Evolutionary conservation across 2,329 filamentous ascomycete species (phyloP).

Genomic region (Ophiosphaerella narmari): DNA sequence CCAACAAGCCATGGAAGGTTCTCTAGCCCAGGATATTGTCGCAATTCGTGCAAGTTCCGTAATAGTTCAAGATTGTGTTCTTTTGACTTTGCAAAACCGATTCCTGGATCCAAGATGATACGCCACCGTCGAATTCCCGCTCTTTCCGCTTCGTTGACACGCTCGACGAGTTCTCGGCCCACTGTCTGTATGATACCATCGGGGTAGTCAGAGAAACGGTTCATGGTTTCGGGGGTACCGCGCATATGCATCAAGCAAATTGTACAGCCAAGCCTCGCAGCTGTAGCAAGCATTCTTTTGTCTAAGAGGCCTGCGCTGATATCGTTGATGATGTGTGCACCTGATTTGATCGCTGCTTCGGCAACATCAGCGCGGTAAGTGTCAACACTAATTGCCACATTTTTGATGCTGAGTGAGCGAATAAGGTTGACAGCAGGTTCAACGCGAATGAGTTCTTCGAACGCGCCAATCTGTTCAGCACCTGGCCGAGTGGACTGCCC

Average conservation of each 20-base stretch:
- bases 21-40: slow-evolving; percentile 55
- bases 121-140: slow-evolving; percentile 91
- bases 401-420: slow-evolving; percentile 64
- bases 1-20: slow-evolving; percentile 88
- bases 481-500: slow-evolving; percentile 90
- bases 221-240: slow-evolving; percentile 84
- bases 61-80: slow-evolving; percentile 83
- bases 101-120: slow-evolving; percentile 89
- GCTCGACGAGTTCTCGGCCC: slow-evolving; percentile 67
- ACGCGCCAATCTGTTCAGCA: slow-evolving; percentile 67
- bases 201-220: slow-evolving; percentile 64
- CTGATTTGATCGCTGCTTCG: slow-evolving; percentile 72
- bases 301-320: slow-evolving; percentile 84
- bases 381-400: slow-evolving; percentile 83
- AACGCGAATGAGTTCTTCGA: slow-evolving; percentile 78
- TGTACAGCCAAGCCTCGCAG: slow-evolving; percentile 77
- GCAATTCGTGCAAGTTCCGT: slow-evolving; percentile 65
- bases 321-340: slow-evolving; percentile 94
- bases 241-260: slow-evolving; percentile 94
- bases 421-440: slow-evolving; percentile 78
- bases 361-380: slow-evolving; percentile 90
- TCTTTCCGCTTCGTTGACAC: slow-evolving; percentile 74
- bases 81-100: slow-evolving; percentile 88
- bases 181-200: slow-evolving; percentile 69
- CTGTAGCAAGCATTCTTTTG: slow-evolving; percentile 77